These are phyloP conservation scores for Alternaria consortialis DNA, from an alignment of 2,329 filamentous ascomycete species.

Conservation along the genomic window DNA sequence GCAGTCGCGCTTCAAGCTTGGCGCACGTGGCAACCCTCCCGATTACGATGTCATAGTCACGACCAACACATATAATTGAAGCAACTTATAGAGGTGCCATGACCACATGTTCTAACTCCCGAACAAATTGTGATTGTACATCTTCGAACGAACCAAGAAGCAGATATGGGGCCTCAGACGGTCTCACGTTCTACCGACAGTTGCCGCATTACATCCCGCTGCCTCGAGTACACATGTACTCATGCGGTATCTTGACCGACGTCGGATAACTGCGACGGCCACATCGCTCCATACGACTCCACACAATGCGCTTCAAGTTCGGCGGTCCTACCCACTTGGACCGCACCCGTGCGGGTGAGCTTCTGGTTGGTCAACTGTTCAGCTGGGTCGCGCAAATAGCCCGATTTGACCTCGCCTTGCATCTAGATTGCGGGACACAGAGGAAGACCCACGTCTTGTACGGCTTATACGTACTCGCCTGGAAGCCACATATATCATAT, in stretches of 20 bases:
- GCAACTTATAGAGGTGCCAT: neutral
- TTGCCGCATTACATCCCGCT: neutral
- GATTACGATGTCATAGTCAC: neutral
- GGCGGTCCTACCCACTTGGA: neutral
- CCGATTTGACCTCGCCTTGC: neutral
- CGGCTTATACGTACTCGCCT: neutral
- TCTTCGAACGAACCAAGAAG: neutral
- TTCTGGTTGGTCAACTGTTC: neutral
- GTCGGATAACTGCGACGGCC: neutral
- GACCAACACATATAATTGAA: neutral
- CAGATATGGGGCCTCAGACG: neutral
- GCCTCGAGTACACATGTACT: neutral
- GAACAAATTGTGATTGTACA: neutral
- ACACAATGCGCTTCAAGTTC: neutral
- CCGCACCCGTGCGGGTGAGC: neutral
- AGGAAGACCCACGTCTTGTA: neutral
- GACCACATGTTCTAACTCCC: neutral
- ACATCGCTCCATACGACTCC: neutral
- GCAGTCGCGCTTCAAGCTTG: neutral
- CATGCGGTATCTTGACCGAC: neutral
- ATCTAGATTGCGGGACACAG: neutral
- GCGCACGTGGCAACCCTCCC: neutral
- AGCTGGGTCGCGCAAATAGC: constrained; percentile 1
- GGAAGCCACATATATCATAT: neutral
- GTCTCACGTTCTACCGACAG: neutral